Conservation (phyloP, 257 asterid genomes). For the Salvia splendens region DNA sequence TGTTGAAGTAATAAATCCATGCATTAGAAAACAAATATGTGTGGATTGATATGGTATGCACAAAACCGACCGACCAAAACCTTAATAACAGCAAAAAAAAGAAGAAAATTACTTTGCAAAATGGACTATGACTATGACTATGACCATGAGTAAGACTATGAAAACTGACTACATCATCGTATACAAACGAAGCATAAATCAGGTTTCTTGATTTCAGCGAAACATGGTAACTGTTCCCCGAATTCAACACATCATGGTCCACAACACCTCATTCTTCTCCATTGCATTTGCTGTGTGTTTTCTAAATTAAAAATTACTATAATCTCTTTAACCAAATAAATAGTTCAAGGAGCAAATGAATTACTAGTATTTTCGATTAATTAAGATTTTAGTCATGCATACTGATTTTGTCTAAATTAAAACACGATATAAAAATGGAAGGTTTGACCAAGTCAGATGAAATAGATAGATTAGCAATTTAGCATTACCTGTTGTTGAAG, state of each 20-base stretch:
- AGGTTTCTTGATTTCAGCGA: slow-evolving; percentile 70
- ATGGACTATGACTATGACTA: no score
- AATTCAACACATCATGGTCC: slow-evolving; percentile 21
- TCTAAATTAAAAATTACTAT: no score
- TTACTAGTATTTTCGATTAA: no score
- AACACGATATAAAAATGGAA: no score
- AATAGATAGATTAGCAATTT: no score
- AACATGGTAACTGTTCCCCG: slow-evolving; percentile 48
- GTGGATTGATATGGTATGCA: not conserved
- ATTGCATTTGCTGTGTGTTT: not conserved
- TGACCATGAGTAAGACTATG: no score
- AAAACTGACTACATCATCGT: no score
- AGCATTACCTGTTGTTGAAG: slow-evolving; percentile 94
- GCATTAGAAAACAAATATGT: slow-evolving; percentile 5
- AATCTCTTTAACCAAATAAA: no score
- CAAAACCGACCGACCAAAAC: slow-evolving; percentile 43
- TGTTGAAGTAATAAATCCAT: not conserved
- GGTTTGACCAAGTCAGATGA: slow-evolving; percentile 56
- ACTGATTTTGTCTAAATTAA: no score
- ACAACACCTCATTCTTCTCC: slow-evolving; percentile 31
- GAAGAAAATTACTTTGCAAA: slow-evolving; percentile 19
- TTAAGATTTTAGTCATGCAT: no score
- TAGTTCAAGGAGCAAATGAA: no score
- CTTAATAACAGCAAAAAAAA: slow-evolving; percentile 43
- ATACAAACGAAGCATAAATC: slow-evolving; percentile 48